Conservation (phyloP, 768 basidiomycete species). For the Boletus rufocinnamomeus region DNA sequence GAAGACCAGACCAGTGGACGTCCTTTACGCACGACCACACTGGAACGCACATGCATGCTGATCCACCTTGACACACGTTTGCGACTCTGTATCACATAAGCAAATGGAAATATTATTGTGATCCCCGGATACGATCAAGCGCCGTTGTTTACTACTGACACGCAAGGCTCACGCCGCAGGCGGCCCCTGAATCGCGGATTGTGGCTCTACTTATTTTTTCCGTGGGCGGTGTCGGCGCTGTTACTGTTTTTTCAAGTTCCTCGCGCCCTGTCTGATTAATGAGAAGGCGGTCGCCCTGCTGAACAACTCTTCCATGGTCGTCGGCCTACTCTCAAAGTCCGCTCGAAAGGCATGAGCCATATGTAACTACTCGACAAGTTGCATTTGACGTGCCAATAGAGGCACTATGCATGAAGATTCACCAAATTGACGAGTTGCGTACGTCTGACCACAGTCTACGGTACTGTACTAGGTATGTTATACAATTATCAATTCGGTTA, state of each 20-base stretch:
- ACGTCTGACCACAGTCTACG: no score
- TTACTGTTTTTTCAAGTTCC: not conserved
- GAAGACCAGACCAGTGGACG: constrained; percentile 44
- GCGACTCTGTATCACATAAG: not conserved
- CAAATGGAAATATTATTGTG: not conserved
- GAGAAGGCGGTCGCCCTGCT: not conserved
- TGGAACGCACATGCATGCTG: constrained; percentile 1
- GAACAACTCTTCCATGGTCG: not conserved
- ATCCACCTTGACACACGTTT: not conserved
- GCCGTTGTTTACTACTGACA: not conserved
- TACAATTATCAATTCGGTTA: not conserved
- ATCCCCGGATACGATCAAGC: no score
- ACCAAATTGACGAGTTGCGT: no score
- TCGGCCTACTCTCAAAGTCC: not conserved
- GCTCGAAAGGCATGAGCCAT: not conserved
- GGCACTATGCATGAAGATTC: not conserved
- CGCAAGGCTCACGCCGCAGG: no score
- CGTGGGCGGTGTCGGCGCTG: not conserved
- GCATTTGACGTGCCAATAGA: not conserved
- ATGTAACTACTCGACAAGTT: no score
- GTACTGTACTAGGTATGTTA: no score
- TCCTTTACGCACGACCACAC: constrained; percentile 38
- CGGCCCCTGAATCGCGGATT: no score
- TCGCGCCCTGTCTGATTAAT: not conserved
- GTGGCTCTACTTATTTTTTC: not conserved